phyloP scores from a whole-genome alignment of 1,284 basidiomycete species.

The Trametes versicolor region DNA sequence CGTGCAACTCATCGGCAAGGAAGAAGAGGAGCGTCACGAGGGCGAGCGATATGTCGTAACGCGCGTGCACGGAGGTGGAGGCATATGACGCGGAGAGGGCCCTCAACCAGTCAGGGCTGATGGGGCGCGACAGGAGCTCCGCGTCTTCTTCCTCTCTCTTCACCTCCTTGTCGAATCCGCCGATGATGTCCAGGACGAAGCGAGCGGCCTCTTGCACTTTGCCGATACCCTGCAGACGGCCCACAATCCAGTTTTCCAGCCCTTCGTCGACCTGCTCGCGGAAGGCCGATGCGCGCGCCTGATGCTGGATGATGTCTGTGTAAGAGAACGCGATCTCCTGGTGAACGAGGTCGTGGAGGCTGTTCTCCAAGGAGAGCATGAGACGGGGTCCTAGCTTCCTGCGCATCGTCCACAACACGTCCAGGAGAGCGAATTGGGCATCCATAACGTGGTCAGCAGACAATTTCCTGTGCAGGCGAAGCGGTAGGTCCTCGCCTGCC shows the following conservation, averaged over 20 bases:
- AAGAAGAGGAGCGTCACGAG: constrained; percentile 79
- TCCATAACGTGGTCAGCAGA: constrained; percentile 50
- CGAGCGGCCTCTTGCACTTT: constrained; percentile 66
- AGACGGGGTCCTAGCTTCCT: constrained; percentile 63
- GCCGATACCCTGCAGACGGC: constrained; percentile 62
- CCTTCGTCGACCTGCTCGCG: constrained; percentile 66
- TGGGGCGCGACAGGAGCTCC: constrained; percentile 60
- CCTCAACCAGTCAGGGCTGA: constrained; percentile 67
- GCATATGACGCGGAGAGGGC: constrained; percentile 71
- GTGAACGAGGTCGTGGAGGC: constrained; percentile 69
- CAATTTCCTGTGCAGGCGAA: constrained; percentile 63
- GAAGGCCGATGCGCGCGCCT: constrained; percentile 61
- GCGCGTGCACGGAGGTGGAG: constrained; percentile 67
- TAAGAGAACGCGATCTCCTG: constrained; percentile 81
- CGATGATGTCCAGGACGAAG: constrained; percentile 70
- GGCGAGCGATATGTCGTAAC: constrained; percentile 76
- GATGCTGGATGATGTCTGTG: constrained; percentile 76
- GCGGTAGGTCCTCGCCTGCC: constrained; percentile 72
- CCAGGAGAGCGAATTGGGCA: constrained; percentile 61
- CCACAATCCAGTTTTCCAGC: constrained; percentile 65
- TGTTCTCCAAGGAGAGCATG: constrained; percentile 64
- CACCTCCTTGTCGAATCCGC: constrained; percentile 72
- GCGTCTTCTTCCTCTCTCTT: constrained; percentile 79
- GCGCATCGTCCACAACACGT: constrained; percentile 68
- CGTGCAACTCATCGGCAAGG: constrained; percentile 64